Evolutionary conservation across 306 rosid species (phyloP), one percentile per base, ranked within the genome.

Genomic region (Prunus fruticosa): DNA sequence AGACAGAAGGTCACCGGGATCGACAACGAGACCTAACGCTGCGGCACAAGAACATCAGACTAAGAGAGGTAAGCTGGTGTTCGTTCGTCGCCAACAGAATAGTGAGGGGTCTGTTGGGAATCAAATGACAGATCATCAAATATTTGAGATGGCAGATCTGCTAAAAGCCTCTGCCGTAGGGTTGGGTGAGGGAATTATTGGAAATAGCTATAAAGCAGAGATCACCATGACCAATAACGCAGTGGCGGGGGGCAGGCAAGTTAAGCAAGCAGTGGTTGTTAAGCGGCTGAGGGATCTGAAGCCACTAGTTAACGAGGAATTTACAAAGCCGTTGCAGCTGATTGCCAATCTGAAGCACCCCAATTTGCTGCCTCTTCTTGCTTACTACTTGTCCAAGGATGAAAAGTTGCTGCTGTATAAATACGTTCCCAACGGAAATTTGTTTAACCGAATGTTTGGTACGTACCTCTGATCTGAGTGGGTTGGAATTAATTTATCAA

Each of bases 131-230:
- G 57, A 28, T 23, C 12, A 64, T 27, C 20, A 14, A 2, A 16
- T 28, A 4, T 91, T 94, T 73, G 86, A 87, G 61, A 86, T 91
- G 85, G 74, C 78, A 11, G 96, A 87, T 73, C 87, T 94, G 80
- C 82, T 94, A 2, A 89, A 83, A 78, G 96, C 97, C 43, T 89
- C 93, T 22, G 96, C 97, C n/a, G 97, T 87, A 88, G 78, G 87
- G 45, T 67, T 94, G 28, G 97, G 98, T 12, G 87, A 88, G 27
- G 97, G 98, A 60, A 81, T 76, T 2, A 82, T 89, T 67, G 93
- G 96, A 50, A 89, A 87, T 69, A 85, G 91, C 80, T 94, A 89
- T 14, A 90, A 89, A 91, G 98, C 91, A 2, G 88, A 78, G 88
- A 77, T 64, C 34, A 5, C 19, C 15, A 23, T 6, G 16, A 58